Evolutionary conservation across 169 alveolate genomes (phyloP).

Genomic region (Neospora caninum): DNA sequence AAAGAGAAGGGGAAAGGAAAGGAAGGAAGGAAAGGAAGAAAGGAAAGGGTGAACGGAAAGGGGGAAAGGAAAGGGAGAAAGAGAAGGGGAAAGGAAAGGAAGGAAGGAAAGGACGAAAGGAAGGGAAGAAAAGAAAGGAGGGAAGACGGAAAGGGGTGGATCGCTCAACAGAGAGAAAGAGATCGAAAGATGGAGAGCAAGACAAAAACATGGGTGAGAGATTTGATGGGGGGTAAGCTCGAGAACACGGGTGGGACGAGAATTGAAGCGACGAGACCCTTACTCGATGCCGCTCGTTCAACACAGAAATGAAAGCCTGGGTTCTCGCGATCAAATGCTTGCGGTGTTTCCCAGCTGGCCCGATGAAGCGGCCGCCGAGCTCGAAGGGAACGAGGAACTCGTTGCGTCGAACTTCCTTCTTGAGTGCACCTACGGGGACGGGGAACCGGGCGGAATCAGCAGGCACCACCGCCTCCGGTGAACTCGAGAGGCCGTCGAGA

Average conservation of each 20-base stretch:
- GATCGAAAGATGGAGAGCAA: neutral
- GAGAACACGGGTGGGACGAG: too few species aligned
- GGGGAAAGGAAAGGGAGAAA: neutral
- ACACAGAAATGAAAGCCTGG: constrained; percentile 5
- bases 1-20: neutral
- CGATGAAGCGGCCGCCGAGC: constrained; percentile 46
- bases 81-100: too few species aligned
- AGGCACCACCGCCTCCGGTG: too few species aligned
- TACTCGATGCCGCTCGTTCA: constrained; percentile 9
- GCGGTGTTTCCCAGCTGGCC: constrained; percentile 35
- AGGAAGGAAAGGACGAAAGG: too few species aligned
- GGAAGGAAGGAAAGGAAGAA: too few species aligned
- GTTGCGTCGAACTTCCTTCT: neutral
- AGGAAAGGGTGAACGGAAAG: neutral
- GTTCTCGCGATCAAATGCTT: neutral
- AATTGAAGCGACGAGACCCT: too few species aligned
- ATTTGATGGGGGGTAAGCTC: too few species aligned
- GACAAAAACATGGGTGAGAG: too few species aligned
- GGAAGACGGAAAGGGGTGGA: neutral
- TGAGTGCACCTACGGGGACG: neutral
- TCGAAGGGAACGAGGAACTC: constrained; percentile 35
- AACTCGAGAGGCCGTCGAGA: too few species aligned
- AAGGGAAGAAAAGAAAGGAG: neutral
- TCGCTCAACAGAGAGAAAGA: too few species aligned
- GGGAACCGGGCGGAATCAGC: too few species aligned